Evolutionary conservation across 2,329 filamentous ascomycete genomes (phyloP), one percentile per base, ranked within the genome.

Genomic region (Xylariales sp.): DNA sequence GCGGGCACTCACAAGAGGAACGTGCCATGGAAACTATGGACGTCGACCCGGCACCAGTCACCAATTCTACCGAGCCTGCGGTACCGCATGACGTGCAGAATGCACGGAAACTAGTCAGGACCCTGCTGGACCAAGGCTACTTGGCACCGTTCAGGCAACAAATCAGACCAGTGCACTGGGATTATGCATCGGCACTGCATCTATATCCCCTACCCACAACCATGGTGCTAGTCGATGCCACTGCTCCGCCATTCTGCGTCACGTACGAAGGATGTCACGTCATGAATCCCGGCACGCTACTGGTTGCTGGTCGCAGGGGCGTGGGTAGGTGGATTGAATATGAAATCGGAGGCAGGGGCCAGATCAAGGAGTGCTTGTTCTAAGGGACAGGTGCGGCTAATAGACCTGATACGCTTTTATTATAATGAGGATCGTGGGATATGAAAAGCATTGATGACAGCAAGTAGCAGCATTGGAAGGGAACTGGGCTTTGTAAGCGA

Each of bases 211-310:
- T 97, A 19, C 93, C 93, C 2, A 91, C 87, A 15, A 81, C 86
- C 1, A 69, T 97, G 54, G 78, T 94, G 13, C 65, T 98, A 4
- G 83, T 88, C 2, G 93, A 98, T 62, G 71, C 84, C 0, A 87
- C 90, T 29, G 82, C 84, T 8, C 82, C 86, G 12, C 75, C 88
- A 0, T 98, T 95, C 54, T 85, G 84, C 38, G 70, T 96, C 47
- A 95, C 87, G 12, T 97, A 97, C 55, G 91, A 95, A 61, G 91
- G 90, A 0, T 97, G 93, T 55, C 87, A 93, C 65, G 90, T 96
- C 23, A 83, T 98, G 76, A 98, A 98, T 58, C 90, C 93, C 0
- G 88, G 89, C 5, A 73, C 76, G 33, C 62, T 98, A 34, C 72
- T 94, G 17, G 81, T 87, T 0, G 68, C 77, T 1, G 83, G 82